Percentiles rank a stretch among this genome's conserved stretches.
phyloP scores from a whole-genome alignment of 2,329 filamentous ascomycete species.

The Cordyceps pruinosa region DNA sequence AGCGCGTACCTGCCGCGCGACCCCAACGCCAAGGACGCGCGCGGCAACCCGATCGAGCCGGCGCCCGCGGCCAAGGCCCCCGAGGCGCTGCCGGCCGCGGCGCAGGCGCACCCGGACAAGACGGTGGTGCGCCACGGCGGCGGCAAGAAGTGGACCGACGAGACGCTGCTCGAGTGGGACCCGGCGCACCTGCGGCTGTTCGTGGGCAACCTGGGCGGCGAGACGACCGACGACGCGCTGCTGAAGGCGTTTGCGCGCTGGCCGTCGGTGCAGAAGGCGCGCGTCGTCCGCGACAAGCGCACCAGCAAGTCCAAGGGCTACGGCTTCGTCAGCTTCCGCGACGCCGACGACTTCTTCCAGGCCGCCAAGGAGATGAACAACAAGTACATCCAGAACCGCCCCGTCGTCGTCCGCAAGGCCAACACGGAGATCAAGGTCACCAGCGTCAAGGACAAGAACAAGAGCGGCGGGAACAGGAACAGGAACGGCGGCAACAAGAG shows the following conservation, averaged over 20 bases:
- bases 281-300: constrained; percentile 90
- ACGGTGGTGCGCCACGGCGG: constrained; percentile 86
- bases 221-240: constrained; percentile 93
- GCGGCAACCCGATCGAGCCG: constrained; percentile 16
- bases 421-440: constrained; percentile 85
- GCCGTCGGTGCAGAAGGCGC: constrained; percentile 81
- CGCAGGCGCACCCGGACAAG: constrained; percentile 49
- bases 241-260: constrained; percentile 90
- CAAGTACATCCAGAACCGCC: constrained; percentile 98
- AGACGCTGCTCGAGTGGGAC: constrained; percentile 89
- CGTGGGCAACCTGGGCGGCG: constrained; percentile 91
- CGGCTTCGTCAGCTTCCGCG: constrained; percentile 92
- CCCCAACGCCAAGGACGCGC: constrained; percentile 32
- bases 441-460: constrained; percentile 55
- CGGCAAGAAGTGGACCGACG: constrained; percentile 87
- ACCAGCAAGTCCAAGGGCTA: constrained; percentile 95
- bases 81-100: constrained; percentile 35
- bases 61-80: constrained; percentile 21
- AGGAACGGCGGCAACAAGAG: constrained; percentile 31
- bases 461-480: constrained; percentile 31
- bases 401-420: constrained; percentile 77
- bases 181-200: constrained; percentile 90
- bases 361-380: constrained; percentile 97
- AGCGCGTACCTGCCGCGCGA: constrained; percentile 64
- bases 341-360: constrained; percentile 93